Conservation (phyloP, 768 basidiomycete species). For the Podaxis carcinomalis region DNA sequence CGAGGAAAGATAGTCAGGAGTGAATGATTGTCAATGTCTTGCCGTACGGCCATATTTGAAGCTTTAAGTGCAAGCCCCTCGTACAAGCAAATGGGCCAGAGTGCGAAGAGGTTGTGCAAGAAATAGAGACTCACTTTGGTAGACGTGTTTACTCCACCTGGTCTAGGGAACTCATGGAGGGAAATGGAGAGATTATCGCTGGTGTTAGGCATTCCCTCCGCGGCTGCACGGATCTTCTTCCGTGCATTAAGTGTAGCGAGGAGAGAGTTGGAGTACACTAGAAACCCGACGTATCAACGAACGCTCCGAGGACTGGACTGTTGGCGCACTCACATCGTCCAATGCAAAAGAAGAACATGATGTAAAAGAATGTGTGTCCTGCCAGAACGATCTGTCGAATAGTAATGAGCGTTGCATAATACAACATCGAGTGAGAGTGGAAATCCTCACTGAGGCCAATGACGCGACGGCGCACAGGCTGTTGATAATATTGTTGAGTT, state of each 20-base stretch:
- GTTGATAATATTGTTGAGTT: conserved; percentile 3
- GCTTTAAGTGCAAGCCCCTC: neutral
- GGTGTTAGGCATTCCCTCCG: conserved; percentile 35
- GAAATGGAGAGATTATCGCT: conserved; percentile 37
- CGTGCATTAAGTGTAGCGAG: conserved; percentile 57
- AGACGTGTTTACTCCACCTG: conserved; percentile 6
- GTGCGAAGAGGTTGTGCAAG: neutral
- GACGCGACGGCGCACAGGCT: conserved; percentile 54
- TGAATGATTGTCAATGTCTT: neutral
- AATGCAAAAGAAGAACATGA: conserved; percentile 56
- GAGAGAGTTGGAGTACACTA: conserved; percentile 60
- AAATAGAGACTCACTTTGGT: neutral
- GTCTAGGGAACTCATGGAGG: conserved; percentile 34
- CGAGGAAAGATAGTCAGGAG: neutral
- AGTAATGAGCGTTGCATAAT: neutral
- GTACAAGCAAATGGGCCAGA: neutral
- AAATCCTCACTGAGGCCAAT: conserved; percentile 40
- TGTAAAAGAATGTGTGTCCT: conserved; percentile 49
- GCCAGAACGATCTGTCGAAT: conserved; percentile 39
- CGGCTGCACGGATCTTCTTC: conserved; percentile 38
- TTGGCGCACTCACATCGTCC: conserved; percentile 45
- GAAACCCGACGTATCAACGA: neutral
- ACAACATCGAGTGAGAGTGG: neutral
- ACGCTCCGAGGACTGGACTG: neutral
- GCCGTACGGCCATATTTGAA: neutral